phyloP scores from a whole-genome alignment of 495 filamentous ascomycete genomes.

The Letharia lupina region DNA sequence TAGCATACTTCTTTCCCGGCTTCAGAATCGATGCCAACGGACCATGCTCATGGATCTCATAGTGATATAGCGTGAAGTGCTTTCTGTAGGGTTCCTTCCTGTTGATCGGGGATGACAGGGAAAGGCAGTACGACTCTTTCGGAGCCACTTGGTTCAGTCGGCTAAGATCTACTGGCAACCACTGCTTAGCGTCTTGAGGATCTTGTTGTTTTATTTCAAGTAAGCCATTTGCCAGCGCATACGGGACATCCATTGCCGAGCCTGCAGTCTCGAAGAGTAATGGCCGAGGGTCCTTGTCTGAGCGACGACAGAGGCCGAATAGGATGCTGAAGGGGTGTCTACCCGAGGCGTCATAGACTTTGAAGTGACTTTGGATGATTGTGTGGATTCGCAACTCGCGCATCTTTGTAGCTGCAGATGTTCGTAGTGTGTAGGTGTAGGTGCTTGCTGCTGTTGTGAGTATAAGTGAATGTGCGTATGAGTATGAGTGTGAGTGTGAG shows the following conservation, averaged over 20 bases:
- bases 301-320: not conserved
- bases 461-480: not conserved
- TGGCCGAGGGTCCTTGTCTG: not conserved
- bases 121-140: constrained; percentile 23
- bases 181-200: constrained; percentile 19
- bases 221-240: not conserved
- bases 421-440: not conserved
- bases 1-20: not conserved
- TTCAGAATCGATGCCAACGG: not conserved
- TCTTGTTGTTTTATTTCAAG: constrained; percentile 19
- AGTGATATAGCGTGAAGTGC: not conserved
- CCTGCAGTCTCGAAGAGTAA: not conserved
- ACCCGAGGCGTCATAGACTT: not conserved
- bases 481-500: too few relatives aligned
- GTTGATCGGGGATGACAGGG: not conserved
- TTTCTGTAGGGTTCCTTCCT: not conserved
- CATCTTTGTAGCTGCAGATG: constrained; percentile 1
- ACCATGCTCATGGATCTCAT: not conserved
- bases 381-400: constrained; percentile 24
- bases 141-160: constrained; percentile 15
- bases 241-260: not conserved
- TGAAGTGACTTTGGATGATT: not conserved
- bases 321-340: not conserved
- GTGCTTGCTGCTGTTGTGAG: not conserved
- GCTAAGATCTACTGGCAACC: constrained; percentile 20